phyloP scores from a whole-genome alignment of 495 filamentous ascomycete genomes.

The Ascodesmis nigricans region DNA sequence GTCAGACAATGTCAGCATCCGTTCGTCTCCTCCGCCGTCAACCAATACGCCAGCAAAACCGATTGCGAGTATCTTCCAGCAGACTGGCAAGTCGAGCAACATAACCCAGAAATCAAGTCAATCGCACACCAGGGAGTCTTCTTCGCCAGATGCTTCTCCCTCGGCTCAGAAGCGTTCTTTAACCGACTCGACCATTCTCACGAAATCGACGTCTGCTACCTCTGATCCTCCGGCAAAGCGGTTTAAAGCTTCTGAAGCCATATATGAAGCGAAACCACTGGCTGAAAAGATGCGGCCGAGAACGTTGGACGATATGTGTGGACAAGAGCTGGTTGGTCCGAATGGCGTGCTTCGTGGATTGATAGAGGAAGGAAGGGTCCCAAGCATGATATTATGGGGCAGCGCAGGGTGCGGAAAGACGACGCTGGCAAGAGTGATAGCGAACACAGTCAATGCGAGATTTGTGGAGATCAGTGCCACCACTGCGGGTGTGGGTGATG shows the following conservation, averaged over 20 bases:
- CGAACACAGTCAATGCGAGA: constrained; percentile 53
- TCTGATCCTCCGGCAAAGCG: constrained; percentile 35
- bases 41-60: too few species aligned
- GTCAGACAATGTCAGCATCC: too few species aligned
- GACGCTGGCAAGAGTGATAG: constrained; percentile 83
- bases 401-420: constrained; percentile 85
- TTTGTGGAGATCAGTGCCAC: constrained; percentile 96
- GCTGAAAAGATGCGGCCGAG: constrained; percentile 85
- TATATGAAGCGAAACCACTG: constrained; percentile 55
- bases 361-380: constrained; percentile 67
- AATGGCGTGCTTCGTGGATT: constrained; percentile 68
- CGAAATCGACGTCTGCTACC: constrained; percentile 10
- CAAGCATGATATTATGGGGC: constrained; percentile 93
- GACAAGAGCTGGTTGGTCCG: constrained; percentile 76
- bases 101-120: constrained; percentile 11
- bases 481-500: constrained; percentile 72
- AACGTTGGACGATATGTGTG: constrained; percentile 64
- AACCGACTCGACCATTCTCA: constrained; percentile 23
- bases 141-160: constrained; percentile 11
- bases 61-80: constrained; percentile 58
- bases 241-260: constrained; percentile 33
- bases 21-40: too few species aligned
- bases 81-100: constrained; percentile 27
- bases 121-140: too few species aligned
- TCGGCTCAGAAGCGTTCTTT: constrained; percentile 25